Conservation (phyloP, 176 grass and related monocot species). For the Cenchrus purpureus region DNA sequence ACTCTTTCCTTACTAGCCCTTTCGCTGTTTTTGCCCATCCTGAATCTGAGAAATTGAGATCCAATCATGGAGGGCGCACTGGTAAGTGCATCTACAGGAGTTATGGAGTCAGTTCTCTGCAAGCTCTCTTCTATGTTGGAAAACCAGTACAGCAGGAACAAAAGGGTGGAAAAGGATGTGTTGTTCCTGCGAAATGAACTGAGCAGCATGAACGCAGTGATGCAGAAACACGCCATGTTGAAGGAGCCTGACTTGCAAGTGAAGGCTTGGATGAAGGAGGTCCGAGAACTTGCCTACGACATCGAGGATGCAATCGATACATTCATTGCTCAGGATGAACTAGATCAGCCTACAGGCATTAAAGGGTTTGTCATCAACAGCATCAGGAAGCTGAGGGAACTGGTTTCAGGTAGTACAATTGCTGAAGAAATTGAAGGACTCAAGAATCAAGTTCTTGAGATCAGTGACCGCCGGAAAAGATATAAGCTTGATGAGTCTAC, state of each 20-base stretch:
- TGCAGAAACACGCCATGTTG: not conserved
- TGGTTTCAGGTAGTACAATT: not conserved
- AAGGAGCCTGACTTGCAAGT: not conserved
- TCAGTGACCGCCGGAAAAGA: slow-evolving; percentile 7
- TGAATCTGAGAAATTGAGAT: not conserved
- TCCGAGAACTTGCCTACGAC: slow-evolving; percentile 30
- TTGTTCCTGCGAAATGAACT: slow-evolving; percentile 17
- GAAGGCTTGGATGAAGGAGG: slow-evolving; percentile 9
- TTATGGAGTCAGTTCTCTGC: not conserved
- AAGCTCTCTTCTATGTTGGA: not conserved
- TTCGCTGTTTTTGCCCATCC: not conserved
- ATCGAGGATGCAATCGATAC: slow-evolving; percentile 29
- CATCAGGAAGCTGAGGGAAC: slow-evolving; percentile 1
- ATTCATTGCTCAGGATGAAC: not conserved
- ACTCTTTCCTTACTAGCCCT: not conserved
- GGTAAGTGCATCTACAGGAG: slow-evolving; percentile 5
- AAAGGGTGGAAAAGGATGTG: slow-evolving; percentile 18
- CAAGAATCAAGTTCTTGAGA: not conserved
- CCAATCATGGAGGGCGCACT: not conserved
- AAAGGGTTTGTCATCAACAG: not conserved
- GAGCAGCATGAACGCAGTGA: not conserved
- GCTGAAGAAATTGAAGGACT: slow-evolving; percentile 19
- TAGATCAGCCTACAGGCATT: not conserved
- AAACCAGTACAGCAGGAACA: not conserved
- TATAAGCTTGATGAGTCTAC: slow-evolving; percentile 19